A percentile compares a stretch with the other conserved stretches of the same genome.
phyloP scores from a whole-genome alignment of 257 asterid genomes.

The Solanum phureja region DNA sequence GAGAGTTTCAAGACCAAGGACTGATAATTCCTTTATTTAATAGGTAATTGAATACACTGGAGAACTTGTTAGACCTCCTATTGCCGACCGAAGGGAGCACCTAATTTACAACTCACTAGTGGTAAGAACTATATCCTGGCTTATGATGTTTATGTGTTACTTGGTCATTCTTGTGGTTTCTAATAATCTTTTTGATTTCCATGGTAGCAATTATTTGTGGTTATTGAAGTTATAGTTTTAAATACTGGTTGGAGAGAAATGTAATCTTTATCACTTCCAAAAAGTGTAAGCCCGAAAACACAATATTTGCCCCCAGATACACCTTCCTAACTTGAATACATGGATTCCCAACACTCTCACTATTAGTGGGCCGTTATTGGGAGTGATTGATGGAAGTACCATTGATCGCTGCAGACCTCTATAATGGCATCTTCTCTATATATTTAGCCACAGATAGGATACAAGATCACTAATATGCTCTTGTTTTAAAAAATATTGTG shows the following conservation, averaged over 20 bases:
- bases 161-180: background rate
- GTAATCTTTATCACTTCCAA: background rate
- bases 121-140: conserved; percentile 43
- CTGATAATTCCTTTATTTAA: conserved; percentile 10
- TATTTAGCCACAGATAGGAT: background rate
- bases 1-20: conserved; percentile 3
- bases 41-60: conserved; percentile 93
- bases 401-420: background rate
- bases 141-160: background rate
- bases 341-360: background rate
- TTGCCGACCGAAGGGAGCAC: conserved; percentile 96
- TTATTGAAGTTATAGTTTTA: background rate
- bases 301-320: background rate
- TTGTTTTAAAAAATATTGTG: background rate
- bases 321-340: background rate
- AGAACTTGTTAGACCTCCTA: conserved; percentile 82
- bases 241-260: background rate
- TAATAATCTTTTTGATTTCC: background rate
- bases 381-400: background rate
- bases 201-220: background rate
- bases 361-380: background rate
- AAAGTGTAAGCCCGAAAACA: background rate
- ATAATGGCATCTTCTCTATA: background rate
- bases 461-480: background rate
- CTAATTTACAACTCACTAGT: conserved; percentile 81